phyloP scores from a whole-genome alignment of 495 filamentous ascomycete genomes.

The Tuber brumale region DNA sequence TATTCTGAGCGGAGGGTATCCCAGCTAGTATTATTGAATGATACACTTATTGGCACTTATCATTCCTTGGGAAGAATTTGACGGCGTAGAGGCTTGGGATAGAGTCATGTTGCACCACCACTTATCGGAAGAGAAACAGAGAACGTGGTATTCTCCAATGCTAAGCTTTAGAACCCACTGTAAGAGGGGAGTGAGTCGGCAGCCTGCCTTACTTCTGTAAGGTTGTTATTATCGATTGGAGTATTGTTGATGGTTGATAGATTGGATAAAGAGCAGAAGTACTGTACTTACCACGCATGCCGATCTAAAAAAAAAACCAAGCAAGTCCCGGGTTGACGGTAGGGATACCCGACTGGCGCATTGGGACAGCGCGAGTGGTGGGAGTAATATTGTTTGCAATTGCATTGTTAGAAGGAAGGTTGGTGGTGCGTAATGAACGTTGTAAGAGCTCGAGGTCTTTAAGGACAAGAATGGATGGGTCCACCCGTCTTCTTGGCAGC shows the following conservation, averaged over 20 bases:
- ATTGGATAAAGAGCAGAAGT: neutral
- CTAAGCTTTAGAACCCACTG: conserved; percentile 50
- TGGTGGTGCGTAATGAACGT: neutral
- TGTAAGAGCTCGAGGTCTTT: neutral
- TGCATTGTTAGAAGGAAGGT: conserved; percentile 8
- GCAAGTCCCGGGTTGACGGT: conserved; percentile 49
- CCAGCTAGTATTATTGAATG: conserved; percentile 52
- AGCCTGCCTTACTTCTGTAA: conserved; percentile 55
- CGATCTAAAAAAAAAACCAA: conserved; percentile 57
- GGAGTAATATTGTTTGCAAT: conserved; percentile 17
- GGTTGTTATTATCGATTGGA: conserved; percentile 1
- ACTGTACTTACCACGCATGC: conserved; percentile 51
- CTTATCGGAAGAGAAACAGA: conserved; percentile 49
- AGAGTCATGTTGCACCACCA: conserved; percentile 48
- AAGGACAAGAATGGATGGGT: neutral
- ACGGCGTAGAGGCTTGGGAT: conserved; percentile 25
- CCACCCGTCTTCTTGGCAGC: neutral
- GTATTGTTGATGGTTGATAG: neutral
- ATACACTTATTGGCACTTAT: conserved; percentile 47
- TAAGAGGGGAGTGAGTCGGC: conserved; percentile 53
- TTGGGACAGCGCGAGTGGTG: conserved; percentile 6
- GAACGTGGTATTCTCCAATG: conserved; percentile 45
- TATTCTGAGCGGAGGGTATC: conserved; percentile 50
- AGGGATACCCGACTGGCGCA: conserved; percentile 18
- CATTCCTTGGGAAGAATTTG: conserved; percentile 35